A percentile compares a stretch with the other conserved stretches of the same genome.
Evolutionary conservation across 306 rosid genomes (phyloP).

Genomic region (Urtica urens): DNA sequence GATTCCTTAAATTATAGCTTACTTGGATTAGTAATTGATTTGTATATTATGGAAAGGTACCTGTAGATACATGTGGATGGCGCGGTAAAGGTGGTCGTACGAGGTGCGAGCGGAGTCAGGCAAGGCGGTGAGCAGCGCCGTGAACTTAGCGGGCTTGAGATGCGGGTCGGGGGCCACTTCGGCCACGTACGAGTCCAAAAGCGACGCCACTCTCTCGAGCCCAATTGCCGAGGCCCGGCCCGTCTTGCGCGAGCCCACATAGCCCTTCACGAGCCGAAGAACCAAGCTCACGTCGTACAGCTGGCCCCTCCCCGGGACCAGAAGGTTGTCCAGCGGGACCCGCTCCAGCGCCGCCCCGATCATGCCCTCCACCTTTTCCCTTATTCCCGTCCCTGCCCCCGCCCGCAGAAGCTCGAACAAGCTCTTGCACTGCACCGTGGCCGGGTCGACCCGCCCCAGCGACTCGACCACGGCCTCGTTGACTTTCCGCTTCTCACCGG

Average conservation of each 20-base stretch:
- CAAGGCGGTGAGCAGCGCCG: constrained; percentile 49
- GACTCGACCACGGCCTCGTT: constrained; percentile 52
- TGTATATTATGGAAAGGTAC: constrained; percentile 27
- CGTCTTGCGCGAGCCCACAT: too few relatives aligned
- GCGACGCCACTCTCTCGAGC: constrained; percentile 49
- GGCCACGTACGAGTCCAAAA: constrained; percentile 73
- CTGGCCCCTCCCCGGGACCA: constrained; percentile 64
- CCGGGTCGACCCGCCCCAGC: constrained; percentile 39
- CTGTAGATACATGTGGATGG: constrained; percentile 78
- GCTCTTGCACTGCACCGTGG: constrained; percentile 52
- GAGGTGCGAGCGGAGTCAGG: constrained; percentile 81
- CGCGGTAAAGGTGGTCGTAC: constrained; percentile 67
- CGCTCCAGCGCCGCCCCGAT: constrained; percentile 74
- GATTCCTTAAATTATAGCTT: too few relatives aligned
- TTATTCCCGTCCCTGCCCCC: constrained; percentile 36
- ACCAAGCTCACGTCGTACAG: constrained; percentile 82
- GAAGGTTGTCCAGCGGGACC: constrained; percentile 72
- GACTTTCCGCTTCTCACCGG: constrained; percentile 36
- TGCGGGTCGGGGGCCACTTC: constrained; percentile 95
- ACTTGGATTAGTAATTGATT: too few relatives aligned
- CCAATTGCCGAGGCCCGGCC: constrained; percentile 27
- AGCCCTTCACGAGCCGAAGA: constrained; percentile 60
- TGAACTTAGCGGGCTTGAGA: constrained; percentile 62
- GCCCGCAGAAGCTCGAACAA: constrained; percentile 62
- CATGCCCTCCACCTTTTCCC: constrained; percentile 74